Percentiles rank a stretch among this genome's conserved stretches.
phyloP scores from a whole-genome alignment of 805 yeast species.

The Candida stauntonica region DNA sequence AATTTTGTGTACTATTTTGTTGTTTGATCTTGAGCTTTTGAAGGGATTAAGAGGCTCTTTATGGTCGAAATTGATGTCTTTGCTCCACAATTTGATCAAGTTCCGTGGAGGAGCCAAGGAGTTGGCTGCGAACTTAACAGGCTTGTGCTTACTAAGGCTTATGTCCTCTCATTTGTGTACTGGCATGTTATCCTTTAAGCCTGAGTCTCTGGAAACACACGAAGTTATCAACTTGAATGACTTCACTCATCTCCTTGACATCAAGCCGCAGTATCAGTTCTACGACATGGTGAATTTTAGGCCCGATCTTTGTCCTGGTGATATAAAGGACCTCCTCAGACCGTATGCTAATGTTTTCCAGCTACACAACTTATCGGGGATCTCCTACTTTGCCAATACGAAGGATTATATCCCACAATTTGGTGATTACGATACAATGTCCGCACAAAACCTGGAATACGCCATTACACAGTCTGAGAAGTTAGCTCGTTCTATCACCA shows the following conservation, averaged over 20 bases:
- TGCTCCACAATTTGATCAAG: conserved; percentile 8
- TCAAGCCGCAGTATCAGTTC: conserved; percentile 13
- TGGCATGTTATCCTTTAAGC: conserved; percentile 11
- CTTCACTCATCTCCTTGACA: conserved; percentile 8
- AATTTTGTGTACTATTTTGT: conserved; percentile 7
- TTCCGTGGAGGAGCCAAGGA: conserved; percentile 17
- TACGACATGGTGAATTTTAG: conserved; percentile 11
- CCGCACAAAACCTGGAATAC: conserved; percentile 8
- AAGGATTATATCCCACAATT: conserved; percentile 5
- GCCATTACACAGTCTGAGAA: conserved; percentile 7
- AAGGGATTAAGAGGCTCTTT: conserved; percentile 9
- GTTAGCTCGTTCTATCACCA: conserved; percentile 1
- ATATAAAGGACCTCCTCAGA: conserved; percentile 11
- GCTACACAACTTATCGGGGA: conserved; percentile 12
- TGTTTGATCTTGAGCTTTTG: conserved; percentile 9
- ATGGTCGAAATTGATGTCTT: conserved; percentile 8
- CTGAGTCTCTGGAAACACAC: conserved; percentile 13
- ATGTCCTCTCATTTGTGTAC: conserved; percentile 10
- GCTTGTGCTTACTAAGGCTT: conserved; percentile 11
- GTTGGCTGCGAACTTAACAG: conserved; percentile 9
- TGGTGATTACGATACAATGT: conserved; percentile 9
- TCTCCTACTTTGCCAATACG: conserved; percentile 13
- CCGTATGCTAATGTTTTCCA: conserved; percentile 13
- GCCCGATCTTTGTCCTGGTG: conserved; percentile 9
- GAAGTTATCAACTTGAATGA: conserved; percentile 13